Evolutionary conservation across 2,329 filamentous ascomycete species (phyloP).

Genomic region (Ceratocystis harringtonii): DNA sequence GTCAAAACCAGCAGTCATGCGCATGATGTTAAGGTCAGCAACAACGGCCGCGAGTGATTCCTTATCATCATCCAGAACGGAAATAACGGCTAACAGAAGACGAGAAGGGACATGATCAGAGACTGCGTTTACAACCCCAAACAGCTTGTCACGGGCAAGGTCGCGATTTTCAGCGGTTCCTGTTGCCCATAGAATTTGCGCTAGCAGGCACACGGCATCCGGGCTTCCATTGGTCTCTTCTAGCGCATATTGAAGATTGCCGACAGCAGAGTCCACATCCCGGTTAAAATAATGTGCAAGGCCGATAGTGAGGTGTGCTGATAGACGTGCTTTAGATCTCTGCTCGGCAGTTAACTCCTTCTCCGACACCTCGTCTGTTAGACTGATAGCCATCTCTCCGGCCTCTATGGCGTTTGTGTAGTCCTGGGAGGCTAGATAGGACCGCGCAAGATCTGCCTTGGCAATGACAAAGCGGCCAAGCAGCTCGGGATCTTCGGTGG

Average conservation of each 20-base stretch:
- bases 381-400: conserved; percentile 63
- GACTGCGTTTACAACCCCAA: conserved; percentile 59
- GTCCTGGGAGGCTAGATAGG: conserved; percentile 52
- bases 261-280: conserved; percentile 53
- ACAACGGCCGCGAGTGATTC: conserved; percentile 69
- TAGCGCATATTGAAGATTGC: conserved; percentile 66
- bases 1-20: conserved; percentile 49
- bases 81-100: conserved; percentile 69
- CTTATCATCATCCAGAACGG: conserved; percentile 61
- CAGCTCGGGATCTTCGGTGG: conserved; percentile 58
- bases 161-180: conserved; percentile 59
- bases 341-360: conserved; percentile 49
- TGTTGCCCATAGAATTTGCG: conserved; percentile 87
- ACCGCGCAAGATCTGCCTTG: conserved; percentile 76
- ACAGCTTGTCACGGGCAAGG: conserved; percentile 64
- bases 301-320: conserved; percentile 72
- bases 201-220: conserved; percentile 73
- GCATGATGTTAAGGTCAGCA: conserved; percentile 58
- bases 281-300: conserved; percentile 62
- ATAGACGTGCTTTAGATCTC: conserved; percentile 58
- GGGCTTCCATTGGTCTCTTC: conserved; percentile 61
- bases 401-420: conserved; percentile 60
- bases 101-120: conserved; percentile 67
- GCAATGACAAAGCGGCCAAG: conserved; percentile 67
- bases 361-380: conserved; percentile 58